These are phyloP conservation scores for Mangifera indica DNA, from an alignment of 345 rosid species.

Conservation along the genomic window DNA sequence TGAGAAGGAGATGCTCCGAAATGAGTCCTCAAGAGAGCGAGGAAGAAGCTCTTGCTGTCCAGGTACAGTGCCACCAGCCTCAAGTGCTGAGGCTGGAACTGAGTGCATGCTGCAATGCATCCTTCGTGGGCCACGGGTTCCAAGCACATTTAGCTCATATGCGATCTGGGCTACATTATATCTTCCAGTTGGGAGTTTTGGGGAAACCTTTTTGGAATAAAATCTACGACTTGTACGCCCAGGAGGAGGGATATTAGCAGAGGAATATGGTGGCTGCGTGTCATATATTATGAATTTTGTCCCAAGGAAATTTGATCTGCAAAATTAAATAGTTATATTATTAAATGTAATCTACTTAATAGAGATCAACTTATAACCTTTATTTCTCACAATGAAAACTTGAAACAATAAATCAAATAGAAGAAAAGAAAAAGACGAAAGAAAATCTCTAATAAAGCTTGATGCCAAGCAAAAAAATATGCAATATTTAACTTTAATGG, in stretches of 20 bases:
- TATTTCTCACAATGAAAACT: background rate
- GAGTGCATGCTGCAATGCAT: slow-evolving; percentile 70
- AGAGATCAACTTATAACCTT: background rate
- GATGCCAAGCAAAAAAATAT: background rate
- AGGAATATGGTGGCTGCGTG: slow-evolving; percentile 47
- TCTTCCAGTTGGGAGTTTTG: slow-evolving; percentile 63
- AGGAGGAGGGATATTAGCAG: slow-evolving; percentile 30
- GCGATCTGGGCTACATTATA: slow-evolving; percentile 56
- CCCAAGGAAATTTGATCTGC: slow-evolving; percentile 68
- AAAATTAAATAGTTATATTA: slow-evolving; percentile 8
- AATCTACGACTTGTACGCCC: slow-evolving; percentile 54
- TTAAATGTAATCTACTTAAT: background rate
- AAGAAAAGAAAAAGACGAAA: background rate
- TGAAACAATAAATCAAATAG: background rate
- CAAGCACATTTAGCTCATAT: slow-evolving; percentile 61
- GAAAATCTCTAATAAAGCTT: background rate
- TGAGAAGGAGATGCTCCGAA: slow-evolving; percentile 51
- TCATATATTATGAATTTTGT: slow-evolving; percentile 65
- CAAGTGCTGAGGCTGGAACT: slow-evolving; percentile 53
- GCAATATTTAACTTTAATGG: background rate
- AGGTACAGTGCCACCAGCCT: slow-evolving; percentile 53
- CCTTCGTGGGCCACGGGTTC: slow-evolving; percentile 62
- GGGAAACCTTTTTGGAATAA: slow-evolving; percentile 60
- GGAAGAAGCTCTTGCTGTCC: slow-evolving; percentile 54
- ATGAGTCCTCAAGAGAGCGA: slow-evolving; percentile 45